phyloP scores from a whole-genome alignment of 78 protist genomes.

The Dictyostelium brefeldianum region DNA sequence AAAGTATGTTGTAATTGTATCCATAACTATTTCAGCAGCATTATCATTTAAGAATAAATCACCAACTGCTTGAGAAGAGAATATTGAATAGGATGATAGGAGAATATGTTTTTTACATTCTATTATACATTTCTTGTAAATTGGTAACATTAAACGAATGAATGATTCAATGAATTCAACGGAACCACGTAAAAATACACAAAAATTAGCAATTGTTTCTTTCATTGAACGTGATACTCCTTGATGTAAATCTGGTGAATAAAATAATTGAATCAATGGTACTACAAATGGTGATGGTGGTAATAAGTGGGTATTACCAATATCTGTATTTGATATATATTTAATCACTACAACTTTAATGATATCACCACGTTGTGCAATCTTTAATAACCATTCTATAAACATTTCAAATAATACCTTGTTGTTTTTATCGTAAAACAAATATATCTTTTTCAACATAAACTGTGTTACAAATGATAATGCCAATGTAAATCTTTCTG shows the following conservation, averaged over 20 bases:
- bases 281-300: constrained; percentile 61
- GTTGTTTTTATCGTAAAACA: constrained; percentile 33
- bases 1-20: constrained; percentile 34
- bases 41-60: constrained; percentile 6
- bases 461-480: constrained; percentile 34
- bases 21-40: constrained; percentile 51
- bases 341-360: constrained; percentile 56
- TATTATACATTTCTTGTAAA: constrained; percentile 55
- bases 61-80: constrained; percentile 24
- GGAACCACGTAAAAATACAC: constrained; percentile 69
- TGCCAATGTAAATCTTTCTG: constrained; percentile 51
- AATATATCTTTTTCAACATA: constrained; percentile 40
- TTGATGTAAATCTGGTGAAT: constrained; percentile 34
- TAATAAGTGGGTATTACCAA: constrained; percentile 30
- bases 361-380: constrained; percentile 66
- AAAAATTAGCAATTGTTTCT: constrained; percentile 42
- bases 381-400: constrained; percentile 64
- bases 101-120: constrained; percentile 40
- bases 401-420: constrained; percentile 4
- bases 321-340: constrained; percentile 54
- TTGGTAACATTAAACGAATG: constrained; percentile 42
- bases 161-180: constrained; percentile 34
- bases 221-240: not conserved
- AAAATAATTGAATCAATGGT: constrained; percentile 33
- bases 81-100: constrained; percentile 3